Percentiles rank a stretch among this genome's conserved stretches.
phyloP scores from a whole-genome alignment of 202 grass and related monocot species.

The Tripidium arundinaceum region DNA sequence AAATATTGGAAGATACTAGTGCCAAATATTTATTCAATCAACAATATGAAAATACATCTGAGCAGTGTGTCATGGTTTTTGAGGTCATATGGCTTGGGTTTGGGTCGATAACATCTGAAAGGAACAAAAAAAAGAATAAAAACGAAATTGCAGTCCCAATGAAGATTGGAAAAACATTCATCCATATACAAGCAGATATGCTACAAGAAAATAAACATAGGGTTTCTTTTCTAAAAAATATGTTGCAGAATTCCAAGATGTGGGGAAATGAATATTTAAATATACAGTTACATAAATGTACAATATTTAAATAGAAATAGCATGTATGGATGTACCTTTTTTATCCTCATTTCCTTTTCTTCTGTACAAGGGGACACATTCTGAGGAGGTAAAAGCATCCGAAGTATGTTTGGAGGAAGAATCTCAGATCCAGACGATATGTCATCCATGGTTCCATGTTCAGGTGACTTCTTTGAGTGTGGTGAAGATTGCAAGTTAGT shows the following conservation, averaged over 20 bases:
- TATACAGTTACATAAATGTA: neutral
- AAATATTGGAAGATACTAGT: neutral
- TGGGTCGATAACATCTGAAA: neutral
- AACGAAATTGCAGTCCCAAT: neutral
- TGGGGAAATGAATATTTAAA: neutral
- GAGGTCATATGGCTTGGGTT: neutral
- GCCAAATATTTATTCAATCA: neutral
- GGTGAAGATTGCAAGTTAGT: slow-evolving; percentile 22
- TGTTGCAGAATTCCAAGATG: too few relatives aligned
- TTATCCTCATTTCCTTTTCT: slow-evolving; percentile 29
- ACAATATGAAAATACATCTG: neutral
- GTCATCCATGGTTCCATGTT: slow-evolving; percentile 12
- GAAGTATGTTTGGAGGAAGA: slow-evolving; percentile 40
- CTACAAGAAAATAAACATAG: neutral
- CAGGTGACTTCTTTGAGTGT: slow-evolving; percentile 2
- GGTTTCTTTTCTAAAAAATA: neutral
- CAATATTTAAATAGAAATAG: neutral
- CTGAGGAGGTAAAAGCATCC: slow-evolving; percentile 50
- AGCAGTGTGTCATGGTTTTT: neutral
- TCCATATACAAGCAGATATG: neutral
- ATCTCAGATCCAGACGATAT: slow-evolving; percentile 18
- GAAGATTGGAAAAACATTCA: neutral
- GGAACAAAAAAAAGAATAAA: neutral
- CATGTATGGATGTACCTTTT: slow-evolving; percentile 28
- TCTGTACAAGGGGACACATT: slow-evolving; percentile 25